Percentiles rank a stretch among this genome's conserved stretches.
phyloP scores from a whole-genome alignment of 116 monocot genomes.

The Zostera marina region DNA sequence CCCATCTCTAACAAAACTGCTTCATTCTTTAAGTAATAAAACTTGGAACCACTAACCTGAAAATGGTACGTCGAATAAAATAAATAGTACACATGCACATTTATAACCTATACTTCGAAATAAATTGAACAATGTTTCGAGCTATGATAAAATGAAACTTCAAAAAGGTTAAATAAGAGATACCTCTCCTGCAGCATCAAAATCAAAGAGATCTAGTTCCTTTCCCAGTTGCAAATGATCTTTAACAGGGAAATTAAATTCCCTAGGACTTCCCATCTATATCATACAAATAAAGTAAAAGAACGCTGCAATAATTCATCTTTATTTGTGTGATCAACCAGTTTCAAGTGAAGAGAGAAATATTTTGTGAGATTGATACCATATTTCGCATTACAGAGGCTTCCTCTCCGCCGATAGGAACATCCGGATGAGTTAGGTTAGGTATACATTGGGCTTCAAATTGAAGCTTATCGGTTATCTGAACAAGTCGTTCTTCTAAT shows the following conservation, averaged over 20 bases:
- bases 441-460: constrained; percentile 85
- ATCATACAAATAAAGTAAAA: constrained; percentile 6
- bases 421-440: constrained; percentile 84
- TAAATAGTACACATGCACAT: not conserved
- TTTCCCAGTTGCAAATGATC: constrained; percentile 89
- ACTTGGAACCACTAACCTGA: constrained; percentile 95
- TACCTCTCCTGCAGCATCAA: constrained; percentile 98
- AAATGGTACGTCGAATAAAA: not conserved
- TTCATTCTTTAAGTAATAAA: constrained; percentile 92
- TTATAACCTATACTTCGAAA: too few relatives aligned
- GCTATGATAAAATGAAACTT: not conserved
- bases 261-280: constrained; percentile 55
- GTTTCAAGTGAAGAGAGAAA: not conserved
- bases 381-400: constrained; percentile 50
- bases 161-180: not conserved
- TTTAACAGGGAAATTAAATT: constrained; percentile 59
- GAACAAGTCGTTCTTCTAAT: constrained; percentile 63
- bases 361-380: constrained; percentile 23
- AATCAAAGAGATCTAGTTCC: constrained; percentile 88
- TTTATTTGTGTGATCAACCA: not conserved
- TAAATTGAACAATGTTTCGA: not conserved
- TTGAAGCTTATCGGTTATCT: constrained; percentile 74
- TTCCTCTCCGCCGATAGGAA: constrained; percentile 81
- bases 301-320: not conserved
- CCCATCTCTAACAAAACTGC: constrained; percentile 93